A percentile compares a stretch with the other conserved stretches of the same genome.
phyloP scores from a whole-genome alignment of 257 asterid genomes.

The Solanum ahanhuiri region DNA sequence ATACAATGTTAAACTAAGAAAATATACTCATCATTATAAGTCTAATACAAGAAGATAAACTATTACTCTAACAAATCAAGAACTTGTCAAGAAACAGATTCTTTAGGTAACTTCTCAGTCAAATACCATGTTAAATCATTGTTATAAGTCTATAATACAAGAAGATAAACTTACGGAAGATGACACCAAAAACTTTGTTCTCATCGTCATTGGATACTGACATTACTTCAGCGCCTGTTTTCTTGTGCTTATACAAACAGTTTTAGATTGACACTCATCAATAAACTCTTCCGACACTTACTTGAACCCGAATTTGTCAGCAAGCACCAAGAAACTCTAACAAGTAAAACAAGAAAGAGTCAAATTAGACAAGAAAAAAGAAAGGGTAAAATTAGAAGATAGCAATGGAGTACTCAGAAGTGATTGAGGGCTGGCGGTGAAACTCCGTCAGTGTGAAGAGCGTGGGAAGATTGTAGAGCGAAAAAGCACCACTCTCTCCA shows the following conservation, averaged over 20 bases:
- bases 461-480: slow-evolving; percentile 65
- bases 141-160: background rate
- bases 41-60: too few relatives aligned
- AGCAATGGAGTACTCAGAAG: slow-evolving; percentile 7
- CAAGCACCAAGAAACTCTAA: slow-evolving; percentile 55
- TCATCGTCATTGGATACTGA: slow-evolving; percentile 94
- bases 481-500: slow-evolving; percentile 28
- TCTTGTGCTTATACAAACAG: slow-evolving; percentile 33
- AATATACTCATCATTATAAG: background rate
- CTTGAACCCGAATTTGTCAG: slow-evolving; percentile 82
- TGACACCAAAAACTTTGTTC: slow-evolving; percentile 88
- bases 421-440: slow-evolving; percentile 8
- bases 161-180: slow-evolving; percentile 56
- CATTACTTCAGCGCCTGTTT: slow-evolving; percentile 94
- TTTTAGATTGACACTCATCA: slow-evolving; percentile 87
- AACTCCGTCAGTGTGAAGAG: slow-evolving; percentile 34
- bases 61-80: too few relatives aligned
- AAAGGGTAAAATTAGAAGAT: background rate
- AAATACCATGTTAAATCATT: too few relatives aligned
- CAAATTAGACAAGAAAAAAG: background rate
- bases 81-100: too few relatives aligned
- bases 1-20: background rate
- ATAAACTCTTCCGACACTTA: slow-evolving; percentile 74
- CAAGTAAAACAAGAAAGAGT: background rate
- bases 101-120: background rate